phyloP scores from a whole-genome alignment of 192 early-diverging fungal genomes.

The Backusella psychrophila region DNA sequence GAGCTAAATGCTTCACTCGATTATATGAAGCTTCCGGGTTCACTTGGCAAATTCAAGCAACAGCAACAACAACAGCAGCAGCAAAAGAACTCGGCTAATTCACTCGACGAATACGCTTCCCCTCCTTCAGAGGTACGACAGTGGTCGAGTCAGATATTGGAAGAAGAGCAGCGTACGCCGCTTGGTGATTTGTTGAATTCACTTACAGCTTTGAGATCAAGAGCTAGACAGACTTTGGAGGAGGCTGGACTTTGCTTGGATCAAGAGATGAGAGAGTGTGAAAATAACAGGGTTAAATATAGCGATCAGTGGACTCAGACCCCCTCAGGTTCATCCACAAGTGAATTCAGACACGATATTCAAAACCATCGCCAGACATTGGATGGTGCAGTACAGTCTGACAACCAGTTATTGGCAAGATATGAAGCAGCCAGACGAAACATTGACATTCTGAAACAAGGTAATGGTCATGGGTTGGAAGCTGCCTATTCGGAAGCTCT shows the following conservation, averaged over 20 bases:
- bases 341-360: constrained; percentile 76
- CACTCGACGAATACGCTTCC: constrained; percentile 52
- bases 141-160: constrained; percentile 58
- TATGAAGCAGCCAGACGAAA: constrained; percentile 44
- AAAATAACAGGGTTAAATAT: constrained; percentile 51
- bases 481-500: constrained; percentile 42
- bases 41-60: constrained; percentile 76
- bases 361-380: constrained; percentile 70
- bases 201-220: constrained; percentile 65
- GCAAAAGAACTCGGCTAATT: constrained; percentile 17
- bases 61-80: constrained; percentile 29
- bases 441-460: constrained; percentile 43
- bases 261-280: constrained; percentile 11
- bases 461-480: constrained; percentile 39
- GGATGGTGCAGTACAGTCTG: constrained; percentile 72
- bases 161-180: constrained; percentile 48
- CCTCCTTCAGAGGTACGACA: constrained; percentile 60
- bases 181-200: constrained; percentile 57
- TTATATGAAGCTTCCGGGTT: constrained; percentile 82
- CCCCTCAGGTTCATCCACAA: constrained; percentile 71
- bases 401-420: constrained; percentile 40
- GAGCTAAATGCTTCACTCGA: constrained; percentile 82
- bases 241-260: constrained; percentile 38
- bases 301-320: constrained; percentile 83
- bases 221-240: constrained; percentile 64